phyloP scores from a whole-genome alignment of 2,329 filamentous ascomycete species.

The Hymenoscyphus fructigenus region DNA sequence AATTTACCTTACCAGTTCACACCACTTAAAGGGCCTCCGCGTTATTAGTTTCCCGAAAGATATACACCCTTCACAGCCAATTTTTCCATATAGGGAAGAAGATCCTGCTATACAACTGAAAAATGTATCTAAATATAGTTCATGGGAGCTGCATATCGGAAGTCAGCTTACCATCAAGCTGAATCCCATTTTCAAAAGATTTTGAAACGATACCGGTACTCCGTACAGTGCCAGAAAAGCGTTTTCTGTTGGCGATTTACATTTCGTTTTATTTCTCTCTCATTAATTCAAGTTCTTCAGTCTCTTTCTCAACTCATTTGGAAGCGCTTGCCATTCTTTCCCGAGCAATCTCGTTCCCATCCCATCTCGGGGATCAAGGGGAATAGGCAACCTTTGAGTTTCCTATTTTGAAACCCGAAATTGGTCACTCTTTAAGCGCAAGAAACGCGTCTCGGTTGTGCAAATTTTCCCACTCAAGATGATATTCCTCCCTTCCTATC shows the following conservation, averaged over 20 bases:
- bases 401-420: neutral
- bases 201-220: neutral
- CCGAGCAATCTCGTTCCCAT: neutral
- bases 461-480: neutral
- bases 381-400: neutral
- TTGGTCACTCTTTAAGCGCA: neutral
- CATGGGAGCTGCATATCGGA: neutral
- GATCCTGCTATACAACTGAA: neutral
- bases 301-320: neutral
- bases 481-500: slow-evolving; percentile 2
- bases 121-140: neutral
- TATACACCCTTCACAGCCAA: neutral
- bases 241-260: neutral
- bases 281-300: neutral
- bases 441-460: neutral
- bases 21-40: too few relatives aligned
- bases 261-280: neutral
- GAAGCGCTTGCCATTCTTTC: neutral
- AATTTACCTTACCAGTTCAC: neutral
- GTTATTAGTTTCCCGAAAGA: too few relatives aligned
- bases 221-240: neutral
- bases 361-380: neutral
- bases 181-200: neutral
- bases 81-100: neutral
- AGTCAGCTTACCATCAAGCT: neutral